Evolutionary conservation across 306 rosid species (phyloP), one percentile per base, ranked within the genome.

Genomic region (Malus asiatica): DNA sequence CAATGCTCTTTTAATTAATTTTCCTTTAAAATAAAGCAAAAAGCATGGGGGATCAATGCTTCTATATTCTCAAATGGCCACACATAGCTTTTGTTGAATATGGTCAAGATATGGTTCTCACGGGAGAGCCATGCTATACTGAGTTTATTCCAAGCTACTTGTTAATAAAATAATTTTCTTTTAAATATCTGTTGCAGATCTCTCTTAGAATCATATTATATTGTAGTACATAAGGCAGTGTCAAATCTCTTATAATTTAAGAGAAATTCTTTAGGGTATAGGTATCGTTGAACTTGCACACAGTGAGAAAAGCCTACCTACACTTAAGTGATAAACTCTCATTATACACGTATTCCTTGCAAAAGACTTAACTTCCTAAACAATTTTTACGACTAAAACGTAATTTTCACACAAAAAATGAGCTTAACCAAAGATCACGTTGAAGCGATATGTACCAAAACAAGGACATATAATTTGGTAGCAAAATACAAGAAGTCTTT

Each of bases 21-120:
- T 25, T 25, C 2, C 2, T 30, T 30, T 72, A 9, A 57, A 72
- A 72, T 55, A 72, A 35, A 38, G 11, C 40, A 52, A 33, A 29
- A 51, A 76, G 57, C 46, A 66, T 76, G 73, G 79, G 29, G 65
- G 11, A 9, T 57, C 5, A 38, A n/a, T 40, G 44, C 13, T 29
- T 42, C 60, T 44, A 45, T 27, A 29, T 29, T 45, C 59, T 74
- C 70, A 30, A 30, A 62, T 30, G 22, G 60, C 46, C 46, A 61
- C 70, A 29, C 44, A 12, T 45, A 27, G 45, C 69, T 61, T 6
- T 44, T 10, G 68, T 61, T 73, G 46, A 74, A 74, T 74, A 16
- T 19, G 77, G 70, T 61, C 69, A 74, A 74, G 60, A 44, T 23
- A 44, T 74, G 69, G 69, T 62, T 62, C 45, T 61, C 69, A 62